Conservation (phyloP, 2,329 filamentous ascomycete genomes). For the Pseudogymnoascus sp. region DNA sequence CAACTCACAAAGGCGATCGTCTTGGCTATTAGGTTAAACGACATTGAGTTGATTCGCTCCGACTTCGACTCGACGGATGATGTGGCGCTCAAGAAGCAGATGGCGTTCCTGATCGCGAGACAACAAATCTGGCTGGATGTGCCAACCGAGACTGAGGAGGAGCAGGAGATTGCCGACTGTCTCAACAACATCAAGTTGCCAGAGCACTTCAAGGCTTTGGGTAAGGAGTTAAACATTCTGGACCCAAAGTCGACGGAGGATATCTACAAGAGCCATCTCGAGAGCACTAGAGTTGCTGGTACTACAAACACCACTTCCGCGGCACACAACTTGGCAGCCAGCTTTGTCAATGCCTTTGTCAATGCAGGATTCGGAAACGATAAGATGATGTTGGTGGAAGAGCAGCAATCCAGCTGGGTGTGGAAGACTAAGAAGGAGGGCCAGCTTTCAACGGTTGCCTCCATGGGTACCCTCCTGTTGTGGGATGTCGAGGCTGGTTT, state of each 20-base stretch:
- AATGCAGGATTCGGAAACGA: conserved; percentile 94
- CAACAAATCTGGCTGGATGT: conserved; percentile 80
- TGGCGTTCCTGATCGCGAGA: conserved; percentile 84
- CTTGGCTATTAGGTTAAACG: conserved; percentile 86
- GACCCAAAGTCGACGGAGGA: conserved; percentile 97
- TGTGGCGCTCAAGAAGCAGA: conserved; percentile 77
- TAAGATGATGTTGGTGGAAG: conserved; percentile 92
- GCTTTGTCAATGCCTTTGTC: conserved; percentile 93
- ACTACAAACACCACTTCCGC: conserved; percentile 94
- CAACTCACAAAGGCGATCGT: conserved; percentile 90
- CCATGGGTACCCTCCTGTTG: conserved; percentile 79
- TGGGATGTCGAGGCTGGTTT: conserved; percentile 92
- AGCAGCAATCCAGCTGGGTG: conserved; percentile 87
- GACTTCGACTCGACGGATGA: conserved; percentile 78
- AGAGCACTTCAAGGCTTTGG: conserved; percentile 87
- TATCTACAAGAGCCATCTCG: conserved; percentile 98
- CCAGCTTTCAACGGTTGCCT: conserved; percentile 93
- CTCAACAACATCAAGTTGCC: conserved; percentile 80
- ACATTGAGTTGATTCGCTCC: conserved; percentile 68
- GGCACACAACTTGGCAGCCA: conserved; percentile 87
- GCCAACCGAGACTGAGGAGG: conserved; percentile 54
- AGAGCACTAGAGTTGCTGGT: conserved; percentile 85
- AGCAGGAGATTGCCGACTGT: conserved; percentile 69
- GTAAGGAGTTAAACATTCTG: conserved; percentile 91
- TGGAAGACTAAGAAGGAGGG: conserved; percentile 99